Base-by-base conservation (phyloP, 75 land plant species). In the Cupressus sempervirens region DNA sequence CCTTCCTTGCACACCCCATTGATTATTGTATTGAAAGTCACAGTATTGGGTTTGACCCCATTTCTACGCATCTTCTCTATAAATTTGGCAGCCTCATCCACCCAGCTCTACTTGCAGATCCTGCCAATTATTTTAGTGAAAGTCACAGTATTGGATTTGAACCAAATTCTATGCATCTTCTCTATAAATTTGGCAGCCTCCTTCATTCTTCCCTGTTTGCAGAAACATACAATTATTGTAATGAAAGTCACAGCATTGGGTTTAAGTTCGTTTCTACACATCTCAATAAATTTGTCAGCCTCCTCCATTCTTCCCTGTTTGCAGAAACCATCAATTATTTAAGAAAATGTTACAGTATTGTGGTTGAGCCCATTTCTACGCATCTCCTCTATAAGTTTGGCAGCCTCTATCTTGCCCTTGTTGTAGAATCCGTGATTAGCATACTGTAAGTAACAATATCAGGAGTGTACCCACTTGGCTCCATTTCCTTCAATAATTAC, bases 101-200 rank as follows among this genome's bases (percentile, higher is more conserved):
- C 53, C 32, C 89, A 86, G 9, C 92, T 91, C 76, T 76, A 14
- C 73, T 89, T 87, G 79, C 92, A 93, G 50, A 92, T 74, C 10
- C 91, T 91, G 9, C 88, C 83, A 18, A 93, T 86, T 70, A 93
- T 26, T 3, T 88, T 85, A 53, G 86, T 89, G 70, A 90, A 93
- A 29, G 93, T 93, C 16, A 82, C 82, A 0, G 88, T 34, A 86
- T 92, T 90, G 0, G 92, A 92, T 79, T 86, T 84, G 40, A 81
- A 52, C 12, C 92, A 93, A 23, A 87, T 90, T 43, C 83, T 82
- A 82, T 85, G 85, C 95, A 94, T 94, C 32, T 85, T 48, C 79
- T 90, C 92, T 83, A 93, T 65, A 10, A 90, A 72, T 58, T 85
- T 88, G 62, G 84, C 54, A 30, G 88, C 93, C 77, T 91, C 93